Conservation (phyloP, 2,329 filamentous ascomycete species). For the Pyricularia sp. region DNA sequence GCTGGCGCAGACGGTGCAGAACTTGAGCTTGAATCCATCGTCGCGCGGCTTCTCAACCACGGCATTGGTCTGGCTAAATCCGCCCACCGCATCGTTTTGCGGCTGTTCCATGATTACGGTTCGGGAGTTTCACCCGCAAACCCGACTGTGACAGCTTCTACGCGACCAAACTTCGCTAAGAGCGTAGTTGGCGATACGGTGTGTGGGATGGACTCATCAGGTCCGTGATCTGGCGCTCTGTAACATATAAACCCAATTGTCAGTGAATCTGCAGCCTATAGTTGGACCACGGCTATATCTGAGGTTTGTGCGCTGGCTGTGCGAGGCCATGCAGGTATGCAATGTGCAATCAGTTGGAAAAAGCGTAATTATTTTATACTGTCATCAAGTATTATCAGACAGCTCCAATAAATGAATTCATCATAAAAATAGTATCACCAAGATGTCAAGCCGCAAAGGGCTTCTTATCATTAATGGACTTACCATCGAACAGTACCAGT, state of each 20-base stretch:
- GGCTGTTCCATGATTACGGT: conserved; percentile 23
- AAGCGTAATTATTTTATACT: conserved; percentile 28
- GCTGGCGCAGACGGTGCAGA: conserved; percentile 97
- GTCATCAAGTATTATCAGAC: conserved; percentile 56
- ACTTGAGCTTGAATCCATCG: conserved; percentile 77
- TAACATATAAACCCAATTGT: neutral
- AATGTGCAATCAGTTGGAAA: conserved; percentile 12
- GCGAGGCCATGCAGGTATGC: neutral
- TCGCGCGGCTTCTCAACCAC: conserved; percentile 23
- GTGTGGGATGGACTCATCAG: neutral
- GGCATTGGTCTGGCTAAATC: conserved; percentile 16
- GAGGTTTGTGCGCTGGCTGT: neutral
- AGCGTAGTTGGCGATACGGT: neutral
- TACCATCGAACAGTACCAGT: neutral
- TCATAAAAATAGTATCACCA: conserved; percentile 23
- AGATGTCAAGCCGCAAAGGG: neutral
- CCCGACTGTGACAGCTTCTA: neutral
- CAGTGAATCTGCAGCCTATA: neutral
- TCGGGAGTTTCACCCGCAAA: neutral
- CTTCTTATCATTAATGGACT: neutral
- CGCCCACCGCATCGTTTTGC: conserved; percentile 26
- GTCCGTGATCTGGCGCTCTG: neutral
- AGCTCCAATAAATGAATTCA: conserved; percentile 61
- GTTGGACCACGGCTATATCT: neutral
- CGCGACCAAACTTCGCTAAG: neutral